Base-by-base conservation (phyloP, 768 basidiomycete genomes). In the Aureoboletus auriporus region DNA sequence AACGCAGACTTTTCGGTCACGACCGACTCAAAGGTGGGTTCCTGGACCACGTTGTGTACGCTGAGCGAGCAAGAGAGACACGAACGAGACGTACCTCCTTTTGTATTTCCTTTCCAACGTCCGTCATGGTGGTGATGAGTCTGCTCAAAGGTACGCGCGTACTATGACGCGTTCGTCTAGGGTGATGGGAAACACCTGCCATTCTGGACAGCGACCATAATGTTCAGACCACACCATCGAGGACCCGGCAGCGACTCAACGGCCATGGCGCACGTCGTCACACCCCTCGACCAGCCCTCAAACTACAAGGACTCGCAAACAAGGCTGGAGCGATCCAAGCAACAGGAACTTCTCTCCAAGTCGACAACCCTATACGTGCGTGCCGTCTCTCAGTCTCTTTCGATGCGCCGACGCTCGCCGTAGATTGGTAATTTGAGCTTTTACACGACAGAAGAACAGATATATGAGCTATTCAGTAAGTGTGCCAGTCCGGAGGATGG, bases 291-390 rank as follows among this genome's bases (percentile, higher is more conserved):
- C 72, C 88, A 92, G 67, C 94, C 93, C 39, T 96, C 93, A 6
- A 92, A 93, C 67, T 99, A 99, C 72, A 92, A 93, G 66, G 95
- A 99, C 70, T 94, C 90, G 12, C 89, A 94, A 69, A 75, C 77
- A 34, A 80, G 86, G 47, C 71, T 93, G 44, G 87, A 96, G 71
- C 77, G 88, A 53, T 76, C 80, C 56, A 84, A 69, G 55, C 92
- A 94, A 63, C 79, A 84, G 57, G 86, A 92, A 8, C 64, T 90
- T n/a, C 82, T 96, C 34, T 66, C 79, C 37, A 89, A 84, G 62
- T 93, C 92, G 6, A 83, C 84, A 23, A 97, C 95, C 2, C 77
- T 97, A 53, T 98, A 98, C 64, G 92, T 96, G 67, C 65, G 89
- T 72, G 20, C 46, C 31, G 26, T 6, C 27, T 12, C n/a, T 43